phyloP scores from a whole-genome alignment of 352 stramenopile genomes.

The Globisporangium uncinulatum region DNA sequence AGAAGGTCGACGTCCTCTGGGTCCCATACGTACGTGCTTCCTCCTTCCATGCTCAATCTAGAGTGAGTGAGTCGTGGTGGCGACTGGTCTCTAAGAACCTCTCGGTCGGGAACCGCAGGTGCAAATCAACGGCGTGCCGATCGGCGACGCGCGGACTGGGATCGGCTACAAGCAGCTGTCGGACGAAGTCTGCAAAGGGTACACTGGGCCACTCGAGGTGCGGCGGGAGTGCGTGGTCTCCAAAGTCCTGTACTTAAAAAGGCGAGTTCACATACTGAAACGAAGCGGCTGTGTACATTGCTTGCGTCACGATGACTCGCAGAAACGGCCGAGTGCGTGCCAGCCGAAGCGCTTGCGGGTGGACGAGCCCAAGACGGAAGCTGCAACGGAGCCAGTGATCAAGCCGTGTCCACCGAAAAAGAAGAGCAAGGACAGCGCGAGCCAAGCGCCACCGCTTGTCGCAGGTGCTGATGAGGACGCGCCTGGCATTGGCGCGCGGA shows the following conservation, averaged over 20 bases:
- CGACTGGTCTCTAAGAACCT: no score
- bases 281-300: neutral
- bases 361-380: slow-evolving; percentile 16
- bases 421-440: slow-evolving; percentile 24
- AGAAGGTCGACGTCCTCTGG: slow-evolving; percentile 51
- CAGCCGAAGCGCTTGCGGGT: slow-evolving; percentile 59
- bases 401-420: slow-evolving; percentile 73
- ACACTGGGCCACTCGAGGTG: slow-evolving; percentile 48
- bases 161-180: slow-evolving; percentile 64
- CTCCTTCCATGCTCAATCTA: no score
- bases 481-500: slow-evolving; percentile 53
- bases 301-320: neutral
- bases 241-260: no score
- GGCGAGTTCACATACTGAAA: no score
- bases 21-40: slow-evolving; percentile 59
- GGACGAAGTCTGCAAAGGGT: slow-evolving; percentile 61
- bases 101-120: slow-evolving; percentile 25
- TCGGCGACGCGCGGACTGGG: slow-evolving; percentile 55
- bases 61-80: no score
- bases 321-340: slow-evolving; percentile 45
- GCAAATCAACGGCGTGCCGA: slow-evolving; percentile 44
- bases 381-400: slow-evolving; percentile 31
- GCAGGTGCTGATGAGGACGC: slow-evolving; percentile 48
- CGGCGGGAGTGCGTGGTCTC: no score
- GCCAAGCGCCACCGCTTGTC: neutral